A percentile compares a stretch with the other conserved stretches of the same genome.
Conservation (phyloP, 2,329 filamentous ascomycete genomes). For the Ascochyta koolunga region DNA sequence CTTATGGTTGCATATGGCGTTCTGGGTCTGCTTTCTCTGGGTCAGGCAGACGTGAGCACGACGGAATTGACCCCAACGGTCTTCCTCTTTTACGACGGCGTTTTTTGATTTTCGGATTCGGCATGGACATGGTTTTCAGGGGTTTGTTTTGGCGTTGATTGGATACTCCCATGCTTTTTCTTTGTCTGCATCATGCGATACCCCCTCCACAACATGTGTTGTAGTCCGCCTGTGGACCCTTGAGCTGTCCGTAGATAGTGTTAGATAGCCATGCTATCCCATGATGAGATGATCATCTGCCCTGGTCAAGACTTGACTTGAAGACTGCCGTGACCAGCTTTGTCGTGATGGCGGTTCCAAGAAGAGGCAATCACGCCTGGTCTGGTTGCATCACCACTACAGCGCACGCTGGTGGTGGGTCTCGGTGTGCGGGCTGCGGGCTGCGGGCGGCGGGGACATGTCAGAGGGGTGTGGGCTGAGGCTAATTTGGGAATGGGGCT, state of each 20-base stretch:
- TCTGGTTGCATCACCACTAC: background rate
- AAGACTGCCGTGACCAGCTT: too few species aligned
- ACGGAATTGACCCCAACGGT: slow-evolving; percentile 19
- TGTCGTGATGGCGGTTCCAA: too few species aligned
- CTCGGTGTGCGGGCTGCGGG: slow-evolving; percentile 17
- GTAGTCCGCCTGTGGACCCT: slow-evolving; percentile 16
- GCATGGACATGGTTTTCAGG: slow-evolving; percentile 29
- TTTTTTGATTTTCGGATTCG: slow-evolving; percentile 21
- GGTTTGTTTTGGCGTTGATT: slow-evolving; percentile 25
- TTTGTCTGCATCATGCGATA: slow-evolving; percentile 28
- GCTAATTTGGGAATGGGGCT: slow-evolving; percentile 32
- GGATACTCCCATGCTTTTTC: slow-evolving; percentile 7
- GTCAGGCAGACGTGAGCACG: slow-evolving; percentile 29
- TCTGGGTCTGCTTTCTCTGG: slow-evolving; percentile 20
- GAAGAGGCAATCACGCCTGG: too few species aligned
- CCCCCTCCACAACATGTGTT: slow-evolving; percentile 27
- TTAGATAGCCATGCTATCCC: slow-evolving; percentile 12
- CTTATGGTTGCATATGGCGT: slow-evolving; percentile 35
- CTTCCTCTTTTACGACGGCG: slow-evolving; percentile 34
- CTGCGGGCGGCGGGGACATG: slow-evolving; percentile 17
- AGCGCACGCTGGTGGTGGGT: slow-evolving; percentile 18
- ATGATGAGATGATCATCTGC: background rate
- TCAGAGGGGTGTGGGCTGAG: slow-evolving; percentile 28
- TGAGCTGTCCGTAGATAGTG: slow-evolving; percentile 11
- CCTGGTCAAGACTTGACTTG: background rate